Percentiles rank a stretch among this genome's conserved stretches.
Evolutionary conservation across 2,329 filamentous ascomycete species (phyloP).

Genomic region (Torrubiella hemipterigena): DNA sequence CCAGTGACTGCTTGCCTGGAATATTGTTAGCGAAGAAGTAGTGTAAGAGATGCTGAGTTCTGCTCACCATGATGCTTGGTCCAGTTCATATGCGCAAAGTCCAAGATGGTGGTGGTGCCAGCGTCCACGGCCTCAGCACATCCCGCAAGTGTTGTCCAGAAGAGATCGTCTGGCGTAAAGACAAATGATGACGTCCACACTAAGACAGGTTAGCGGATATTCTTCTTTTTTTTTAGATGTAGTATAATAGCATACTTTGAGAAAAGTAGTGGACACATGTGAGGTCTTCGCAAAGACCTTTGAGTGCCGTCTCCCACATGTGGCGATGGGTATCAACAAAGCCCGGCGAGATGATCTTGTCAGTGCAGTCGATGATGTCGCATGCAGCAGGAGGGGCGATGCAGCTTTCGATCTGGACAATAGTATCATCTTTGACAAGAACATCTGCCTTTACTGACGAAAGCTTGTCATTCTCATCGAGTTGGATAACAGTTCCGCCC

Average conservation of each 20-base stretch:
- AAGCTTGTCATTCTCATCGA: not conserved
- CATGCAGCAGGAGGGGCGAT: conserved; percentile 9
- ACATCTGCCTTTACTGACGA: not conserved
- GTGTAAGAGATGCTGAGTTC: too few relatives aligned
- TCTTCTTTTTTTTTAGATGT: conserved; percentile 18
- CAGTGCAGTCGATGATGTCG: conserved; percentile 32
- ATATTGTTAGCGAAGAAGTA: too few relatives aligned
- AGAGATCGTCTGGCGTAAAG: conserved; percentile 28
- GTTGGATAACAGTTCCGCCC: not conserved
- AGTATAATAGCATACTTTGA: conserved; percentile 7
- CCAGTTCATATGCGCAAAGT: conserved; percentile 8
- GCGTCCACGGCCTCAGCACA: conserved; percentile 26
- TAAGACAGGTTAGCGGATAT: not conserved
- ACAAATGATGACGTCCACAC: too few relatives aligned
- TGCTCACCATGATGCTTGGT: conserved; percentile 4
- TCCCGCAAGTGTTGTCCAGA: conserved; percentile 30
- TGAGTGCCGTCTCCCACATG: conserved; percentile 42
- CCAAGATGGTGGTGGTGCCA: conserved; percentile 24
- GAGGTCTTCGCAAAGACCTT: conserved; percentile 39
- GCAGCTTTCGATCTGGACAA: conserved; percentile 18
- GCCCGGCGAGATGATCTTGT: conserved; percentile 40
- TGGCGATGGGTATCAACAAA: conserved; percentile 47
- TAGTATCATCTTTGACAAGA: conserved; percentile 17
- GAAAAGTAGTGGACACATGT: conserved; percentile 34
- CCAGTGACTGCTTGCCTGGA: conserved; percentile 8